A percentile compares a stretch with the other conserved stretches of the same genome.
These are phyloP conservation scores for Clarkia xantiana DNA, from an alignment of 345 rosid species.

Conservation along the genomic window DNA sequence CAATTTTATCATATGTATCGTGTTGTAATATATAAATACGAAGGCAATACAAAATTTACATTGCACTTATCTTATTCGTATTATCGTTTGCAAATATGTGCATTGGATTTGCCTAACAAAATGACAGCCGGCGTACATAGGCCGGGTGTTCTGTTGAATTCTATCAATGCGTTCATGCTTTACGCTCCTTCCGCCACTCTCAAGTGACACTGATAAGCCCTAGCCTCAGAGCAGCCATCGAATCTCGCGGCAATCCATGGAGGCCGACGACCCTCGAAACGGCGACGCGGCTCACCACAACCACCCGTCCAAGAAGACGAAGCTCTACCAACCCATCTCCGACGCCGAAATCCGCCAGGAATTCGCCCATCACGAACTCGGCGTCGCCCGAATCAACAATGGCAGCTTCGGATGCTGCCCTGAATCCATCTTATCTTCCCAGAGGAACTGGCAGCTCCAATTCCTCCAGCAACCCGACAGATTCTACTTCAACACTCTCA, in stretches of 20 bases:
- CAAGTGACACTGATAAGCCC: too few species aligned
- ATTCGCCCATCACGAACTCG: conserved; percentile 62
- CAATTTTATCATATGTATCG: too few species aligned
- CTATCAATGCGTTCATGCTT: too few species aligned
- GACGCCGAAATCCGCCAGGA: conserved; percentile 38
- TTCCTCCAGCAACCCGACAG: conserved; percentile 67
- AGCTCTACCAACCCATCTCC: conserved; percentile 18
- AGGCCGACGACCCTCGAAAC: conserved; percentile 15
- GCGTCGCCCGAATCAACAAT: conserved; percentile 64
- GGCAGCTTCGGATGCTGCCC: conserved; percentile 93
- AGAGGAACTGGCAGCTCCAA: conserved; percentile 47
- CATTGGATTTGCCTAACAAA: too few species aligned
- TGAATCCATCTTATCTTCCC: conserved; percentile 41
- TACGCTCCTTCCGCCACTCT: too few species aligned
- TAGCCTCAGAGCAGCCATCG: not conserved
- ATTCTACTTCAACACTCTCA: conserved; percentile 57
- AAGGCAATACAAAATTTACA: too few species aligned
- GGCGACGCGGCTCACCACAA: conserved; percentile 5
- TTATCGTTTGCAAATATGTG: too few species aligned
- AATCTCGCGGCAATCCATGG: not conserved
- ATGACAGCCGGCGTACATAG: too few species aligned
- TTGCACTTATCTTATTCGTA: too few species aligned
- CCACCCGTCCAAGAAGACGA: conserved; percentile 27
- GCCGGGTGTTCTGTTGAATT: too few species aligned
- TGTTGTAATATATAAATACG: too few species aligned